A percentile compares a stretch with the other conserved stretches of the same genome.
Evolutionary conservation across 2,329 filamentous ascomycete species (phyloP).

Genomic region (Didymella keratinophila): DNA sequence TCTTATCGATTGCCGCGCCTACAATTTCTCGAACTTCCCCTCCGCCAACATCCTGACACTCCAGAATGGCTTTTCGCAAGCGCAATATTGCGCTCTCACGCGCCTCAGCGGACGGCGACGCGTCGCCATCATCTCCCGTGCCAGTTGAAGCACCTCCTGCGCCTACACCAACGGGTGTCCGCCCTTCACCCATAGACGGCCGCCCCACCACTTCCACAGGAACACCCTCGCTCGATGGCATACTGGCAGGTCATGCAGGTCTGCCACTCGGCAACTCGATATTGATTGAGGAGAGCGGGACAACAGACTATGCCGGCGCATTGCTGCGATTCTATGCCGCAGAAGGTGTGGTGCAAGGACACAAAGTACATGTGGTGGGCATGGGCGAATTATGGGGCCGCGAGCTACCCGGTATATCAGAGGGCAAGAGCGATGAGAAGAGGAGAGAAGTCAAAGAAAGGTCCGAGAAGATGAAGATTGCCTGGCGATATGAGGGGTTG

Average conservation of each 20-base stretch:
- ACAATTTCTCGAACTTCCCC: constrained; percentile 16
- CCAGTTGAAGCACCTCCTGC: constrained; percentile 25
- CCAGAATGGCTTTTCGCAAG: constrained; percentile 71
- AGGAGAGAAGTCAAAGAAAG: constrained; percentile 45
- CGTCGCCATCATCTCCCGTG: constrained; percentile 18
- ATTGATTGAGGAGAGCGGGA: constrained; percentile 86
- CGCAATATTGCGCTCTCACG: constrained; percentile 66
- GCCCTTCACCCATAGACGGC: constrained; percentile 89
- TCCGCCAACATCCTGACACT: not conserved
- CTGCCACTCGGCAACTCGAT: constrained; percentile 82
- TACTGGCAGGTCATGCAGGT: constrained; percentile 86
- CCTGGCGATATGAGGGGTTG: constrained; percentile 92
- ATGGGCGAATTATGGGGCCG: constrained; percentile 80
- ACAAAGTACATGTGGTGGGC: constrained; percentile 85
- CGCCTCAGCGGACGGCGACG: constrained; percentile 33
- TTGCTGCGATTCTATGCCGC: constrained; percentile 89
- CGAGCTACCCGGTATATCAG: constrained; percentile 78
- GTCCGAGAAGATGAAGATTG: constrained; percentile 89
- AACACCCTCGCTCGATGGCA: constrained; percentile 80
- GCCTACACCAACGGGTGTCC: constrained; percentile 60
- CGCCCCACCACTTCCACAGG: constrained; percentile 90
- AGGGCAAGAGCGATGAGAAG: constrained; percentile 48
- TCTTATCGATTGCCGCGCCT: constrained; percentile 13
- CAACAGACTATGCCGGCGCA: constrained; percentile 90
- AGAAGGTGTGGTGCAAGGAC: constrained; percentile 90